A percentile compares a stretch with the other conserved stretches of the same genome.
Evolutionary conservation across 139 green algal species (phyloP).

Genomic region (Klebsormidium nitens): DNA sequence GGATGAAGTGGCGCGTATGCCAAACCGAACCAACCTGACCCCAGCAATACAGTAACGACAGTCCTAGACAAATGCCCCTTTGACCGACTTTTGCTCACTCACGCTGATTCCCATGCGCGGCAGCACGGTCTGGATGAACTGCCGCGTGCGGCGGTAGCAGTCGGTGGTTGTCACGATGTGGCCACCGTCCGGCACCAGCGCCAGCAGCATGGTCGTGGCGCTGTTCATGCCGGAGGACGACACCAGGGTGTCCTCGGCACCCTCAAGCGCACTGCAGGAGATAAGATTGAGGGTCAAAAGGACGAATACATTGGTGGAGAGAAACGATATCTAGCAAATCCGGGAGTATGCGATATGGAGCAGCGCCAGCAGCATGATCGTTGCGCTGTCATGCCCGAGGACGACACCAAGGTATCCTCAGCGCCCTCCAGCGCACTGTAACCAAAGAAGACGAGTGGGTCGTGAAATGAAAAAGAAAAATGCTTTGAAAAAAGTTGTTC

Average conservation of each 20-base stretch:
- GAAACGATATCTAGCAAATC: background rate
- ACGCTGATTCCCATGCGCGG: slow-evolving; percentile 93
- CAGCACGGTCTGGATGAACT: slow-evolving; percentile 97
- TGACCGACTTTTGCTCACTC: too few relatives aligned
- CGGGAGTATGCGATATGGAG: background rate
- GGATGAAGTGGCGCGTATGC: slow-evolving; percentile 94
- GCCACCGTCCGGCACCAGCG: slow-evolving; percentile 88
- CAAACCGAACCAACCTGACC: too few relatives aligned
- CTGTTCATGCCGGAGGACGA: slow-evolving; percentile 90
- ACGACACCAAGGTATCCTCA: slow-evolving; percentile 89
- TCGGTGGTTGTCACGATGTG: slow-evolving; percentile 99
- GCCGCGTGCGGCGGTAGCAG: slow-evolving; percentile 93
- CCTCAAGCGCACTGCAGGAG: slow-evolving; percentile 64
- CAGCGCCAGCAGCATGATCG: slow-evolving; percentile 98
- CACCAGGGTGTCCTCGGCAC: slow-evolving; percentile 91
- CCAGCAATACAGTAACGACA: too few relatives aligned
- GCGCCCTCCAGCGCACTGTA: slow-evolving; percentile 75
- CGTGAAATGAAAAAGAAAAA: slow-evolving; percentile 15
- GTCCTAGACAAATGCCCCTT: too few relatives aligned
- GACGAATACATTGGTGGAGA: background rate
- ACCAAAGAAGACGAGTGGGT: background rate
- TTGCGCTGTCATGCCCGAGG: slow-evolving; percentile 94
- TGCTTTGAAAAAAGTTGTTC: too few relatives aligned
- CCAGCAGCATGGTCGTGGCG: slow-evolving; percentile 97
- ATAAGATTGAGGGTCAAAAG: background rate